phyloP scores from a whole-genome alignment of 169 alveolate species.

The Plasmodium ovale region DNA sequence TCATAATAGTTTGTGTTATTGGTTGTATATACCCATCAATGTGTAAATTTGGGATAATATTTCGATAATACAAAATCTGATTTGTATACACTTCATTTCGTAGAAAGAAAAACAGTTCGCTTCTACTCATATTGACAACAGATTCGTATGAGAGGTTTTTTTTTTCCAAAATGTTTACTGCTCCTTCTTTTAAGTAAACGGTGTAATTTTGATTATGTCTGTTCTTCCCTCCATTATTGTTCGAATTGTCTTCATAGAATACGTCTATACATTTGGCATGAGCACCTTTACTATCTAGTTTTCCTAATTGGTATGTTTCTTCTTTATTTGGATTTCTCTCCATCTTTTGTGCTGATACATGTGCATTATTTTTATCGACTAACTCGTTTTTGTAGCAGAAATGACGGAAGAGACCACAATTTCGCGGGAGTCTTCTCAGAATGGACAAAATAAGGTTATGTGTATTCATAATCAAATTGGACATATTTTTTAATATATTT shows the following conservation, averaged over 20 bases:
- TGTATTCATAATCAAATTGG: conserved; percentile 86
- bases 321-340: background rate
- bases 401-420: conserved; percentile 45
- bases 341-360: background rate
- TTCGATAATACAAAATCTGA: conserved; percentile 57
- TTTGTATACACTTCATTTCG: conserved; percentile 69
- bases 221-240: background rate
- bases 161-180: conserved; percentile 58
- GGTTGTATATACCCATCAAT: conserved; percentile 72
- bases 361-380: conserved; percentile 18
- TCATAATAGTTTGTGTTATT: conserved; percentile 68
- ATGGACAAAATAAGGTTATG: conserved; percentile 77
- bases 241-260: background rate
- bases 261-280: conserved; percentile 6
- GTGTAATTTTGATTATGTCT: conserved; percentile 57
- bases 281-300: conserved; percentile 3
- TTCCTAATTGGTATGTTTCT: background rate
- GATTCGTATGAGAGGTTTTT: conserved; percentile 56
- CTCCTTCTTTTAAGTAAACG: conserved; percentile 54
- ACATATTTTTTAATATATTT: conserved; percentile 86
- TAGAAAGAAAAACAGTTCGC: conserved; percentile 55
- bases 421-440: conserved; percentile 49
- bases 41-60: conserved; percentile 46
- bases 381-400: conserved; percentile 63
- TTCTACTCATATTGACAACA: conserved; percentile 30